Evolutionary conservation across 176 grass and related monocot species (phyloP).

Genomic region (Eragrostis nindensis): DNA sequence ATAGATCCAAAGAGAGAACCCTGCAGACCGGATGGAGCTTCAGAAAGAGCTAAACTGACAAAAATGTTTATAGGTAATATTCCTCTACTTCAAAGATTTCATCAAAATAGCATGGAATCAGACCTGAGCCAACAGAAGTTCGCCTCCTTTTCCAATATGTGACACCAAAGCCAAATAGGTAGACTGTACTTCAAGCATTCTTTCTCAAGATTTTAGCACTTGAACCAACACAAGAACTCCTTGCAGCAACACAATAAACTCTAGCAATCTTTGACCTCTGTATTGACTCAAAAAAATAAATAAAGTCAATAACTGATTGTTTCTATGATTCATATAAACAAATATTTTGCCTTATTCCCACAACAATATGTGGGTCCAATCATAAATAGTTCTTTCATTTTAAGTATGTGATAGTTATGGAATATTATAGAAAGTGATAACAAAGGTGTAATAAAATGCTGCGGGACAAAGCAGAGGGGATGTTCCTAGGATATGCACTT

Average conservation of each 20-base stretch:
- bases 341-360: not conserved
- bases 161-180: not conserved
- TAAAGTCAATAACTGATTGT: not conserved
- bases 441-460: not conserved
- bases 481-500: not conserved
- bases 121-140: not conserved
- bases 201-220: not conserved
- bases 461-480: not conserved
- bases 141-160: not conserved
- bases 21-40: constrained; percentile 19
- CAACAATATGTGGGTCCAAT: not conserved
- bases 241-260: not conserved
- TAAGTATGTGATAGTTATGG: not conserved
- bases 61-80: constrained; percentile 57
- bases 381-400: not conserved
- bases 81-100: constrained; percentile 4
- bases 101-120: constrained; percentile 6
- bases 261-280: not conserved
- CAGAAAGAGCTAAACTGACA: constrained; percentile 40
- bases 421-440: not conserved
- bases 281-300: not conserved
- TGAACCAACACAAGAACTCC: not conserved
- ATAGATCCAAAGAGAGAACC: constrained; percentile 26
- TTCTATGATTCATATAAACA: constrained; percentile 10
- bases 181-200: not conserved